Evolutionary conservation across 1,139 yeast species (phyloP).

Genomic region (Candida sp.): DNA sequence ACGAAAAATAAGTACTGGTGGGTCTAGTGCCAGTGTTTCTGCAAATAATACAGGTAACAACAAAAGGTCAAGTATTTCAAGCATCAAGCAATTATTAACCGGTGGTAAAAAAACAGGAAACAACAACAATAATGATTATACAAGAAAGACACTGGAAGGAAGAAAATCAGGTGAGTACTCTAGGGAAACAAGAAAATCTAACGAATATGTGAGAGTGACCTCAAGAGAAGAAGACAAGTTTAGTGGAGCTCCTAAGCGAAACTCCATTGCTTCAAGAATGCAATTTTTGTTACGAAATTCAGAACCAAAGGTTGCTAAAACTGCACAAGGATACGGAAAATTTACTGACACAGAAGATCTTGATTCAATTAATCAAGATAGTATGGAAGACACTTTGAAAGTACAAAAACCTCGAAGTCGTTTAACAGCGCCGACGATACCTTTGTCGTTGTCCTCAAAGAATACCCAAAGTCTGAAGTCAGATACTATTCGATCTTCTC

Average conservation of each 20-base stretch:
- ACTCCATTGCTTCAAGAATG: conserved; percentile 66
- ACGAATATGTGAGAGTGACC: neutral
- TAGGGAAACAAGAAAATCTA: neutral
- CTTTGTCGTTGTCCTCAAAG: conserved; percentile 21
- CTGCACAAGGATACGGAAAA: conserved; percentile 77
- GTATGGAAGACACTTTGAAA: neutral
- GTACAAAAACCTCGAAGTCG: conserved; percentile 7
- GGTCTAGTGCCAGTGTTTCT: conserved; percentile 15
- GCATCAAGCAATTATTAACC: conserved; percentile 41
- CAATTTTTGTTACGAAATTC: conserved; percentile 51
- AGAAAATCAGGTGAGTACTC: neutral
- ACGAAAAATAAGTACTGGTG: conserved; percentile 42
- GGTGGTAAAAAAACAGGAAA: conserved; percentile 24
- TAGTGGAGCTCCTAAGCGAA: conserved; percentile 19
- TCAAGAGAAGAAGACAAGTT: neutral
- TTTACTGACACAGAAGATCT: conserved; percentile 50
- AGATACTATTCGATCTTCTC: neutral
- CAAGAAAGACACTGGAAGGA: conserved; percentile 7
- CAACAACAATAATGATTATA: conserved; percentile 5
- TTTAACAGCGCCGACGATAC: conserved; percentile 31
- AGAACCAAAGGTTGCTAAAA: conserved; percentile 47
- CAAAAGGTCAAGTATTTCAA: conserved; percentile 39
- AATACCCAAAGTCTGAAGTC: conserved; percentile 1
- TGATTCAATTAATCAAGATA: conserved; percentile 1
- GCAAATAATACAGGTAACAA: conserved; percentile 21